Evolutionary conservation across 2,329 filamentous ascomycete genomes (phyloP), one percentile per base, ranked within the genome.

Genomic region (Bipolaris victoriae): DNA sequence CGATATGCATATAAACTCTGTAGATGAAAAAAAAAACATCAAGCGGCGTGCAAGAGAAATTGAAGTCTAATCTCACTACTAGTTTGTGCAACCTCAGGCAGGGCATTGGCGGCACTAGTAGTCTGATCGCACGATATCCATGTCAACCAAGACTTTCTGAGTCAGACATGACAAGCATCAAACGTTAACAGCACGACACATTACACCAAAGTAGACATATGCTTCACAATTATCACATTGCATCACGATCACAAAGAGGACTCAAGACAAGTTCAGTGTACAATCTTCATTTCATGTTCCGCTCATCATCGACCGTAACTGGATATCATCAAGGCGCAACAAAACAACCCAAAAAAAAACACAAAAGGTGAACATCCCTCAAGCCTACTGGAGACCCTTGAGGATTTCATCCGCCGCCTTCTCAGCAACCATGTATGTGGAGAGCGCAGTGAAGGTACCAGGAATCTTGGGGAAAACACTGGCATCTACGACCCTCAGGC

Each of bases 361-460:
- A 22, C 20, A 33, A 6, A 26, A 26, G 1, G 26, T 7, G 6
- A 15, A 26, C 40, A 43, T 24, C 24, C 13, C 41, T 44, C 44
- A 52, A 54, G 49, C 40, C 16, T 49, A 18, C 35, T 26, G 22
- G 15, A 63, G 49, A 37, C 61, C 54, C 33, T 58, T 52, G 9
- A 76, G 50, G 81, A 88, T 87, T 13, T 81, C 81, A 72, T 87
- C 84, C 2, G 84, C 83, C 0, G 86, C 86, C 77, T 88, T 88
- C 78, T 88, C 85, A 1, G 79, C 80, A 11, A 84, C 77, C 70
- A 88, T 84, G 61, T 85, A 86, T 0, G 81, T 82, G 0, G 84
- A 80, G 1, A 83, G 70, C 3, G 80, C 79, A 26, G 82, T 79
- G 63, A 83, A 86, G 40, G 78, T 82, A 56, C 85, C 85, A 0